Percentiles rank a stretch among this genome's conserved stretches.
These are phyloP conservation scores for Kurtzmaniella cleridarum DNA, from an alignment of 805 yeast species.

Conservation along the genomic window DNA sequence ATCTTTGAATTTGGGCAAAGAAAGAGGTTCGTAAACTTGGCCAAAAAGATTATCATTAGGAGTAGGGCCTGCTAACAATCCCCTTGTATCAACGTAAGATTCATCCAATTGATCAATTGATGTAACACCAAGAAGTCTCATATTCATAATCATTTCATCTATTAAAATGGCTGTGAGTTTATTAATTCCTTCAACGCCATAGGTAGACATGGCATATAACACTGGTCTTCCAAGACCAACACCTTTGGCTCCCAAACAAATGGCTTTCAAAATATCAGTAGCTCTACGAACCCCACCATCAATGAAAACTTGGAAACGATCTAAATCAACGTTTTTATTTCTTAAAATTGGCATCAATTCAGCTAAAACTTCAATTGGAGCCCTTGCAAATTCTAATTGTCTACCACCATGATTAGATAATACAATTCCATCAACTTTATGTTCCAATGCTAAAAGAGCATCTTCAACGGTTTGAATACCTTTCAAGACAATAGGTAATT, in stretches of 20 bases:
- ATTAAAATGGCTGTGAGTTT: slow-evolving; percentile 59
- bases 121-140: slow-evolving; percentile 62
- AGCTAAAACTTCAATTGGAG: slow-evolving; percentile 58
- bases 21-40: slow-evolving; percentile 52
- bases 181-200: slow-evolving; percentile 59
- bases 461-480: slow-evolving; percentile 69
- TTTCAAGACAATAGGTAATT: slow-evolving; percentile 42
- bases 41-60: slow-evolving; percentile 54
- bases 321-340: slow-evolving; percentile 8
- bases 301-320: slow-evolving; percentile 45
- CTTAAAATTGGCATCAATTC: slow-evolving; percentile 46
- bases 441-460: slow-evolving; percentile 50
- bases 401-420: slow-evolving; percentile 76
- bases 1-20: slow-evolving; percentile 45
- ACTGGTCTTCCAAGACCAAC: slow-evolving; percentile 66
- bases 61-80: slow-evolving; percentile 37
- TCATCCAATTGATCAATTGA: slow-evolving; percentile 50
- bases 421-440: slow-evolving; percentile 58
- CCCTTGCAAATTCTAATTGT: slow-evolving; percentile 56
- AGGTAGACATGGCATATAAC: slow-evolving; percentile 55
- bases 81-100: slow-evolving; percentile 52
- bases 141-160: slow-evolving; percentile 57
- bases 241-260: slow-evolving; percentile 64
- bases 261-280: slow-evolving; percentile 58
- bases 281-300: slow-evolving; percentile 72